Base-by-base conservation (phyloP, 306 rosid species). In the Datisca glomerata region DNA sequence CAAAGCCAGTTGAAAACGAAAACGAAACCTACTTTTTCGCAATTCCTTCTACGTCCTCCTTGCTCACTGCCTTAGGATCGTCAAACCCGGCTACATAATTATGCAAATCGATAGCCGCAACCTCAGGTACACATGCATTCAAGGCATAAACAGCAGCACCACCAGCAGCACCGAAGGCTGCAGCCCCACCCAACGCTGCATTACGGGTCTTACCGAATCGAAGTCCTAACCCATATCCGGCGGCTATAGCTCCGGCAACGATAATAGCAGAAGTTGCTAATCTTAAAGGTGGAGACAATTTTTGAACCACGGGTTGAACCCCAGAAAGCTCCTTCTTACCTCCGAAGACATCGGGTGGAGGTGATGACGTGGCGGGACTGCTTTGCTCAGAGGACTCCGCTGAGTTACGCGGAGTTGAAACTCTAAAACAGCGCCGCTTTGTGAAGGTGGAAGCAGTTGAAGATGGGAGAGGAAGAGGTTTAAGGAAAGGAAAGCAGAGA, bases 201-300 rank as follows among this genome's bases (percentile, higher is more conserved):
- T 56, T 64, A 18, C 67, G 70, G 8, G 68, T 61, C 41, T 74
- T 72, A 0, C 86, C 81, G 12, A 91, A 55, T 24, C 77, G 59
- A 1, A 70, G 55, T 20, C 98, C 96, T 27, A 91, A 31, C 18
- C 98, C 94, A 31, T 78, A 80, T 0, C 98, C 98, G 2, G 96
- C 98, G 0, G 92, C 92, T 0, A 63, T 61, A 6, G 96, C 94
- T 11, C 94, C 86, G 19, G 92, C 92, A 0, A 91, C 41, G 28
- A 91, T 33, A 43, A 91, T 40, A 4, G 80, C 98, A 2, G 98
- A 91, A 21, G 66, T 67, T 1, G 78, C 98, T 1, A 84, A 40
- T 22, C 98, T 64, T 1, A 72, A 44, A 13, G 94, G 92, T 51
- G 84, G 84, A 3, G 96, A 57, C 0, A 91, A 35, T 21, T 54